Conservation (phyloP, 345 rosid genomes). For the Sonneratia alba region DNA sequence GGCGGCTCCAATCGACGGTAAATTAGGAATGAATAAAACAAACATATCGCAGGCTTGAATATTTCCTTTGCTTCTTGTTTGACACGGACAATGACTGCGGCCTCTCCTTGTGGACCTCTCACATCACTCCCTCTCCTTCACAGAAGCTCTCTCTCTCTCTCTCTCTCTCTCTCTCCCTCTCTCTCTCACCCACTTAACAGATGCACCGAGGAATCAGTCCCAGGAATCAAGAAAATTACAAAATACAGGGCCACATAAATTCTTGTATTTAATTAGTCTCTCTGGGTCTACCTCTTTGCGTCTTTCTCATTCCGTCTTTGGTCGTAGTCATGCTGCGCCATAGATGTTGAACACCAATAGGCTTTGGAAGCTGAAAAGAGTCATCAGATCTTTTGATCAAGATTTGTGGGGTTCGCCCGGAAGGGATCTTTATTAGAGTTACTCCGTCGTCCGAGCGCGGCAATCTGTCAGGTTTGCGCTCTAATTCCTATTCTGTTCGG, state of each 20-base stretch:
- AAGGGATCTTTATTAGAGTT: not conserved
- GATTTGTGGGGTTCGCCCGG: constrained; percentile 5
- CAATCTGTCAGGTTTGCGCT: constrained; percentile 7
- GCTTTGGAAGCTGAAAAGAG: not conserved
- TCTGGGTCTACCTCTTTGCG: not conserved
- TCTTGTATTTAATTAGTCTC: not conserved
- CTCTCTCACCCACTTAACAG: not conserved
- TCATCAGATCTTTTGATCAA: constrained; percentile 11
- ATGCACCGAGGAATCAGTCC: not conserved
- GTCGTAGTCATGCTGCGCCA: constrained; percentile 10
- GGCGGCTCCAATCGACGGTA: too few species aligned
- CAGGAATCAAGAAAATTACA: not conserved
- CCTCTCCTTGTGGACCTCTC: too few species aligned
- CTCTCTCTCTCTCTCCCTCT: too few species aligned
- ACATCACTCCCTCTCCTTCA: too few species aligned
- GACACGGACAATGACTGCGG: too few species aligned
- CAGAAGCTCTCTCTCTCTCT: too few species aligned
- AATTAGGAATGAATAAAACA: too few species aligned
- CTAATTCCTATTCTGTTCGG: not conserved
- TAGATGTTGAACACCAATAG: constrained; percentile 18
- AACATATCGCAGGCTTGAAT: too few species aligned
- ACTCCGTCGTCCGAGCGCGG: not conserved
- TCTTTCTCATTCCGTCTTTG: not conserved
- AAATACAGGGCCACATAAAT: not conserved
- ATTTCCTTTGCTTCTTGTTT: too few species aligned